phyloP scores from a whole-genome alignment of 257 asterid genomes.

The Apocynum venetum region DNA sequence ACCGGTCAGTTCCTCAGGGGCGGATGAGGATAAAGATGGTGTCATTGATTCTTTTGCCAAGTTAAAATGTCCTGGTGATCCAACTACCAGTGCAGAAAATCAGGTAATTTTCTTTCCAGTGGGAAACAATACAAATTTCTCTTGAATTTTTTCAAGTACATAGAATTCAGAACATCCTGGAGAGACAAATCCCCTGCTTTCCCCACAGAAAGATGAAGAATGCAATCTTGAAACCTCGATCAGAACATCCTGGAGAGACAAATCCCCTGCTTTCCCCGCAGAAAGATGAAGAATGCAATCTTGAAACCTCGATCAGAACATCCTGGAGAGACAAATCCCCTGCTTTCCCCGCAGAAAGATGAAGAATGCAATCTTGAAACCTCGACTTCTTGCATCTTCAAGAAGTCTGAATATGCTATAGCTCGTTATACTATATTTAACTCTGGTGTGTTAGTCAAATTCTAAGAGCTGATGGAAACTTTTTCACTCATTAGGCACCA shows the following conservation, averaged over 20 bases:
- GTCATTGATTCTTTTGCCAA: conserved; percentile 14
- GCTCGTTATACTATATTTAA: neutral
- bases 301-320: too few species aligned
- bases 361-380: too few species aligned
- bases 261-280: too few species aligned
- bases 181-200: neutral
- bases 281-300: too few species aligned
- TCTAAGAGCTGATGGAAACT: neutral
- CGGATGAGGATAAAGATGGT: conserved; percentile 13
- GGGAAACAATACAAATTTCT: too few species aligned
- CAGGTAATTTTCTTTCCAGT: conserved; percentile 16
- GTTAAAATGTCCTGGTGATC: conserved; percentile 12
- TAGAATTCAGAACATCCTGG: neutral
- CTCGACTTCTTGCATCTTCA: neutral
- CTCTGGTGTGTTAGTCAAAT: neutral
- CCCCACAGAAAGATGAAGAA: too few species aligned
- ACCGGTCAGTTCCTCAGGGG: conserved; percentile 16
- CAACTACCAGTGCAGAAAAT: neutral
- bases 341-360: too few species aligned
- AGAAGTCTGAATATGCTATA: neutral
- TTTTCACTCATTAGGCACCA: conserved; percentile 20
- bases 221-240: neutral
- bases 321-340: neutral
- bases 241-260: neutral
- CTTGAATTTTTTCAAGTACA: too few species aligned